Conservation (phyloP, 129 eudicot species). For the Flaveria ramosissima region DNA sequence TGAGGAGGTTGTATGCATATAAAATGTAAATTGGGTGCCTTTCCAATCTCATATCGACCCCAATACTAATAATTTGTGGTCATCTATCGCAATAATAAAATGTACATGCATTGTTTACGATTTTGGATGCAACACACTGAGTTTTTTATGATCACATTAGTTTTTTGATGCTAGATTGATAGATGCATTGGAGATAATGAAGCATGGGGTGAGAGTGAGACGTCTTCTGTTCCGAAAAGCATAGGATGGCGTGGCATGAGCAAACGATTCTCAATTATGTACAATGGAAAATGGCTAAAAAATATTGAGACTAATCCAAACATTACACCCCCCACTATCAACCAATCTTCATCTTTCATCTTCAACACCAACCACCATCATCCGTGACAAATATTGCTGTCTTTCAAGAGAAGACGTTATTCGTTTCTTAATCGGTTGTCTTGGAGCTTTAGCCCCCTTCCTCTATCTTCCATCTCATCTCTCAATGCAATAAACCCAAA, state of each 20-base stretch:
- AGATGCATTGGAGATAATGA: conserved; percentile 98
- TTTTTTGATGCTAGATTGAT: conserved; percentile 57
- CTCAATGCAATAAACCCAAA: conserved; percentile 72
- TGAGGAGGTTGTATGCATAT: neutral
- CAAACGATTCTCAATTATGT: conserved; percentile 83
- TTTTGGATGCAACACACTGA: neutral
- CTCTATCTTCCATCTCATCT: conserved; percentile 78
- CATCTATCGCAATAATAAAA: no score
- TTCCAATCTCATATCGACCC: neutral
- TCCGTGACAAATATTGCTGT: conserved; percentile 72
- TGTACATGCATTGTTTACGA: no score
- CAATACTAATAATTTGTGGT: no score
- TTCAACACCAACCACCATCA: conserved; percentile 43
- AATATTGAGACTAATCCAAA: conserved; percentile 48
- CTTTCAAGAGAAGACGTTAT: conserved; percentile 89
- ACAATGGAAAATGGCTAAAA: conserved; percentile 89
- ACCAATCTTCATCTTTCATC: conserved; percentile 63
- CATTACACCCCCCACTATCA: conserved; percentile 35
- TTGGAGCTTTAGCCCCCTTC: conserved; percentile 92
- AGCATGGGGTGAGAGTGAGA: conserved; percentile 82
- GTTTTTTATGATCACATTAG: neutral
- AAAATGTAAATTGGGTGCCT: neutral
- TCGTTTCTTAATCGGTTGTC: conserved; percentile 86
- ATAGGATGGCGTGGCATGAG: conserved; percentile 87
- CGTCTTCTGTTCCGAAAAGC: conserved; percentile 88